phyloP scores from a whole-genome alignment of 345 rosid genomes.

The Geranium brycei region DNA sequence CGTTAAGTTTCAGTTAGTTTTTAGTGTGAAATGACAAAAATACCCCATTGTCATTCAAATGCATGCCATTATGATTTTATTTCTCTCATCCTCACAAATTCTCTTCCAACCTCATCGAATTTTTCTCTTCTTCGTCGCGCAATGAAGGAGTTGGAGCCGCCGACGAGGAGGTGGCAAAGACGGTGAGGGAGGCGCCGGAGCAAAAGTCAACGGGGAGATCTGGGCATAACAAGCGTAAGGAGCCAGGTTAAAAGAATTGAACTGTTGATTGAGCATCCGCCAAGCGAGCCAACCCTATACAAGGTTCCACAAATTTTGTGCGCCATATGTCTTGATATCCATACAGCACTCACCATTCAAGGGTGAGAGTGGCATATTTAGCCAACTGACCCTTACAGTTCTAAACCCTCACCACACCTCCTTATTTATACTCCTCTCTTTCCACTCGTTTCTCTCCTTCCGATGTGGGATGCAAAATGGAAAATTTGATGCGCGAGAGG shows the following conservation, averaged over 20 bases:
- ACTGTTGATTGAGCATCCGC: slow-evolving; percentile 48
- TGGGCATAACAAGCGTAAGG: no score
- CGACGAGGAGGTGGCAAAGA: no score
- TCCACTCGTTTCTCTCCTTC: not conserved
- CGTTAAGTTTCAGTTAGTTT: no score
- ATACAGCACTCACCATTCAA: slow-evolving; percentile 57
- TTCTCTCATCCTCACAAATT: no score
- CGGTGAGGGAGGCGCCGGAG: no score
- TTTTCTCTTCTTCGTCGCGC: no score
- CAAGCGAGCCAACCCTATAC: slow-evolving; percentile 57
- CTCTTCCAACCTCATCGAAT: no score
- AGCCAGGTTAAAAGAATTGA: no score
- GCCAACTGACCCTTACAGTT: slow-evolving; percentile 82
- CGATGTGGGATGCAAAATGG: slow-evolving; percentile 11
- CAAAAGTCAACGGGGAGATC: not conserved
- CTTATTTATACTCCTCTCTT: slow-evolving; percentile 2
- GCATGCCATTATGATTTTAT: no score
- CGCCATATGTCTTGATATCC: slow-evolving; percentile 91
- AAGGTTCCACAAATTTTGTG: slow-evolving; percentile 52
- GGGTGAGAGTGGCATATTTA: slow-evolving; percentile 58
- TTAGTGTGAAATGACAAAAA: no score
- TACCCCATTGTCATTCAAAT: no score
- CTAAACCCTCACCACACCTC: accelerated
- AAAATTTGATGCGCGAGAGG: not conserved
- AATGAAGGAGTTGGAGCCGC: no score